A percentile compares a stretch with the other conserved stretches of the same genome.
These are phyloP conservation scores for Picea engelmannii DNA, from an alignment of 83 land plant species.

Conservation along the genomic window DNA sequence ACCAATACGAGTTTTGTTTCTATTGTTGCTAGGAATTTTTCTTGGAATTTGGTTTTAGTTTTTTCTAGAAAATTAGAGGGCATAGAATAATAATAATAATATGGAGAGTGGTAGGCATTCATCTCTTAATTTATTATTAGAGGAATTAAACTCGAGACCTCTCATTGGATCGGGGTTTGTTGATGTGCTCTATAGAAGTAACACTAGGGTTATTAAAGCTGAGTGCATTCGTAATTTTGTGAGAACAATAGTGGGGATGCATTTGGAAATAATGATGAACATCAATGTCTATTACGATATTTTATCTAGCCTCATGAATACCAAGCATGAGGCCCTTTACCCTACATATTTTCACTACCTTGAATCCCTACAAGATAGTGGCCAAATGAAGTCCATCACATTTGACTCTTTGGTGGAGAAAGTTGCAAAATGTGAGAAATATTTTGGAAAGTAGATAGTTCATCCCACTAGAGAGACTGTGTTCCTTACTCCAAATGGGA, in stretches of 20 bases:
- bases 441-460: too few relatives aligned
- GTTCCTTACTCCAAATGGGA: too few relatives aligned
- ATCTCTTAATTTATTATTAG: too few relatives aligned
- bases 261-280: conserved; percentile 80
- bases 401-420: too few relatives aligned
- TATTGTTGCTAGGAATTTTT: conserved; percentile 77
- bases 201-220: conserved; percentile 43
- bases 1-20: conserved; percentile 85
- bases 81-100: neutral
- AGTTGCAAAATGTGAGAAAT: too few relatives aligned
- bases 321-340: conserved; percentile 58
- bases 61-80: conserved; percentile 21
- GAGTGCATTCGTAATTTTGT: conserved; percentile 74
- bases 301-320: conserved; percentile 67
- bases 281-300: conserved; percentile 78
- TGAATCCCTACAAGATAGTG: too few relatives aligned
- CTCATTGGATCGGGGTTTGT: conserved; percentile 22
- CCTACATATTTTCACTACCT: too few relatives aligned
- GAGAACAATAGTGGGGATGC: conserved; percentile 77
- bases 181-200: conserved; percentile 38
- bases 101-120: too few relatives aligned
- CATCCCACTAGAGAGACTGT: too few relatives aligned
- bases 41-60: conserved; percentile 69
- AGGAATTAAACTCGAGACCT: neutral
- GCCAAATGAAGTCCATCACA: too few relatives aligned